phyloP scores from a whole-genome alignment of 1,284 basidiomycete species.

The Tilletia setariae region DNA sequence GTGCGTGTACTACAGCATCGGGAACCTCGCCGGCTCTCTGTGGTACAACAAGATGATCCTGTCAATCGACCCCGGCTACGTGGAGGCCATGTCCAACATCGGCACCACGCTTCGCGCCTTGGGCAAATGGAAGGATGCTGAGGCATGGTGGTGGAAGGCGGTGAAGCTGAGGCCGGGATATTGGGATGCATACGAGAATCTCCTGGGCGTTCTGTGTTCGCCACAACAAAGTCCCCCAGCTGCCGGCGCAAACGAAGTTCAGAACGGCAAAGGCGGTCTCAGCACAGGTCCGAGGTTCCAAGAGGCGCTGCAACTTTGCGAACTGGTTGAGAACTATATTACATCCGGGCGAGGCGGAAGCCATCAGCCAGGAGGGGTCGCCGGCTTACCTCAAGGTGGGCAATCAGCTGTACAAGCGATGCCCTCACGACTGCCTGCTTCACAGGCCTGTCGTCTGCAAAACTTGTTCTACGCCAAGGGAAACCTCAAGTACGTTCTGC shows the following conservation, averaged over 20 bases:
- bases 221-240: conserved; percentile 21
- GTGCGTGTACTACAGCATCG: conserved; percentile 47
- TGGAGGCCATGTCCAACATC: conserved; percentile 58
- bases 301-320: conserved; percentile 56
- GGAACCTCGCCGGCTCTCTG: conserved; percentile 44
- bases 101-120: conserved; percentile 60
- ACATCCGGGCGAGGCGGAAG: not conserved
- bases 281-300: conserved; percentile 43
- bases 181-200: conserved; percentile 58
- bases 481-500: conserved; percentile 55
- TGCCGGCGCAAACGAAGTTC: not conserved
- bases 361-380: not conserved
- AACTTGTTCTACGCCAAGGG: conserved; percentile 59
- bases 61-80: conserved; percentile 56
- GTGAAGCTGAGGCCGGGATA: conserved; percentile 57
- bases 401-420: conserved; percentile 24
- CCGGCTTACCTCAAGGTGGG: conserved; percentile 12
- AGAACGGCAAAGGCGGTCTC: not conserved
- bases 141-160: conserved; percentile 59
- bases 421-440: conserved; percentile 45
- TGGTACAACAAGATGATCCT: conserved; percentile 55
- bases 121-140: conserved; percentile 55
- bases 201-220: conserved; percentile 57
- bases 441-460: conserved; percentile 57
- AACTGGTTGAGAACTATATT: conserved; percentile 44